Evolutionary conservation across 73 alveolate species (phyloP).

Genomic region (Blepharisma japonicum): DNA sequence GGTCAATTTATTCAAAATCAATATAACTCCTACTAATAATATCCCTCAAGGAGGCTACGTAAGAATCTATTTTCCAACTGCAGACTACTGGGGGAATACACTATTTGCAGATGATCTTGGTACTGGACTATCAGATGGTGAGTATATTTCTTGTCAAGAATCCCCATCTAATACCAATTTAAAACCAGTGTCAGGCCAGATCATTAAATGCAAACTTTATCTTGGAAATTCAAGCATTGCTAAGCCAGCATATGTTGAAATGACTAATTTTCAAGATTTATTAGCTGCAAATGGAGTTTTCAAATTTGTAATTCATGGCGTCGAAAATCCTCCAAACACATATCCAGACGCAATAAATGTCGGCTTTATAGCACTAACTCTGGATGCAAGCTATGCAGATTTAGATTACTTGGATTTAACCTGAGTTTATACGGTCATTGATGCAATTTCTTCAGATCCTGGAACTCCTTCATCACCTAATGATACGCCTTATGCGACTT

Average conservation of each 20-base stretch:
- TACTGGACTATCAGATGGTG: conserved; percentile 26
- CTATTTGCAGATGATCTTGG: conserved; percentile 30
- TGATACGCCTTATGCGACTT: conserved; percentile 7
- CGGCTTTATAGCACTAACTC: not conserved
- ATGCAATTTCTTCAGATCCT: conserved; percentile 5
- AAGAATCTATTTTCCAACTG: conserved; percentile 27
- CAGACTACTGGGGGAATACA: conserved; percentile 22
- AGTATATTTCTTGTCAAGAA: conserved; percentile 13
- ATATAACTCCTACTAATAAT: not conserved
- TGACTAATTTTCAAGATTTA: not conserved
- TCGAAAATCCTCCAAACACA: not conserved
- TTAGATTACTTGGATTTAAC: not conserved
- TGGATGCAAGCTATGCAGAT: not conserved
- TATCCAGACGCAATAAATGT: not conserved
- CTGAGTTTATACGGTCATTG: not conserved
- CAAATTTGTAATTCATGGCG: not conserved
- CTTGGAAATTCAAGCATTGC: conserved; percentile 5
- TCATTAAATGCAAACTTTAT: not conserved
- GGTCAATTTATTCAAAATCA: not conserved
- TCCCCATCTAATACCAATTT: not conserved
- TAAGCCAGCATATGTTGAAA: conserved; percentile 25
- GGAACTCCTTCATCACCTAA: conserved; percentile 23
- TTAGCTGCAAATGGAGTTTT: not conserved
- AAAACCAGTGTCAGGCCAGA: not conserved
- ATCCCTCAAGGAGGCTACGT: conserved; percentile 1